Base-by-base conservation (phyloP, 2,329 filamentous ascomycete genomes). In the Albophoma yamanashiensis region DNA sequence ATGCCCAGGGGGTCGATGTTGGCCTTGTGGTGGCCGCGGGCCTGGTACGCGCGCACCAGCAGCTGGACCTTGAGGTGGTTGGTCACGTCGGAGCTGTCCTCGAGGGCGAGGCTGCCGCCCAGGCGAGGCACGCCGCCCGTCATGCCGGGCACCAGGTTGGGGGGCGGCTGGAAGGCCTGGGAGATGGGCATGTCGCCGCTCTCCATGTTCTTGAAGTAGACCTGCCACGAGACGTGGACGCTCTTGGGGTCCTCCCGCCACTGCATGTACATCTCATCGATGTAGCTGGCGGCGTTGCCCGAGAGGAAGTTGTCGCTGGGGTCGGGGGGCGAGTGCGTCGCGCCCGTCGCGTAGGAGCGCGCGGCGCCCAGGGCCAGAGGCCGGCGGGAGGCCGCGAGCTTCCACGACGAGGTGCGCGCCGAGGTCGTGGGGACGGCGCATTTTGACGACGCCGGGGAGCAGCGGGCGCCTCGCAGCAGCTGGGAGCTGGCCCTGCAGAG, bases 151-250 rank as follows among this genome's bases (percentile, higher is more conserved):
- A 97, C 88, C 67, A 99, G 86, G 67, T 89, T 96, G 20, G 94
- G 94, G 55, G 94, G 94, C 66, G 94, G 92, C 66, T 92, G 92
- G 81, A 99, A 99, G 67, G 94, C 94, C 78, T 96, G 90, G 64
- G 93, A 94, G 73, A 96, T 91, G 73, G 93, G 93, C 91, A 99
- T 97, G 71, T 94, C 90, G 74, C 94, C 94, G 66, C 86, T 89
- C 81, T 99, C 94, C 89, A 99, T 97, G 79, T 99, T 99, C 79
- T 88, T 91, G 84, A 99, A 99, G 84, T 99, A 99, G 73, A 95
- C 88, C 79, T 96, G 93, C 94, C 94, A 99, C 74, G 94, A 99
- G 69, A 96, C 83, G 77, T 99, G 94, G 62, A 99, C 94, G 72
- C 91, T 96, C 69, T 86, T 84, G 58, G 94, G 92, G 69, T 99